Evolutionary conservation across 2,329 filamentous ascomycete genomes (phyloP).

Genomic region (Cercospora sp.): DNA sequence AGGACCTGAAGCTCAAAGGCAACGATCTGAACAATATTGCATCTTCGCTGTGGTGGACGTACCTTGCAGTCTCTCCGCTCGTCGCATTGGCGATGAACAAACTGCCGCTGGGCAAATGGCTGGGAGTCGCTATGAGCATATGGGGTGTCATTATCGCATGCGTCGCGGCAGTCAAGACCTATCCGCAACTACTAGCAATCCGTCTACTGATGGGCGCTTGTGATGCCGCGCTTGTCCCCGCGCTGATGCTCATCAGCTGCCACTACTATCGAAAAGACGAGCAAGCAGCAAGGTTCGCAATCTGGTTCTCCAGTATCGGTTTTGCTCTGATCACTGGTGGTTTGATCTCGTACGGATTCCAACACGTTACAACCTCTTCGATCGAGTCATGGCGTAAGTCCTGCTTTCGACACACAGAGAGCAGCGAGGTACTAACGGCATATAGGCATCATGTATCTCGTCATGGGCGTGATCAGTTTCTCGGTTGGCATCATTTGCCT

Average conservation of each 20-base stretch:
- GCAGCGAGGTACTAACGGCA: background rate
- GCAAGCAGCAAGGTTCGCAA: slow-evolving; percentile 63
- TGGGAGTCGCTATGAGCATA: slow-evolving; percentile 19
- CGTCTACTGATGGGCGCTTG: slow-evolving; percentile 23
- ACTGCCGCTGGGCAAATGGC: slow-evolving; percentile 41
- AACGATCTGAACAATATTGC: slow-evolving; percentile 26
- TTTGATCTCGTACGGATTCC: slow-evolving; percentile 58
- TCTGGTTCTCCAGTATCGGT: slow-evolving; percentile 66
- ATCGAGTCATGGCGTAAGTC: slow-evolving; percentile 26
- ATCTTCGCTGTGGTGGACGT: slow-evolving; percentile 25
- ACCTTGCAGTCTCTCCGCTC: slow-evolving; percentile 20
- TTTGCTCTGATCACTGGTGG: slow-evolving; percentile 58
- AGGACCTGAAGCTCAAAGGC: slow-evolving; percentile 26
- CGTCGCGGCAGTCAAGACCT: slow-evolving; percentile 30
- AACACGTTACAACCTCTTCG: slow-evolving; percentile 40
- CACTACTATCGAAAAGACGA: slow-evolving; percentile 46
- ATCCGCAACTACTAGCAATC: slow-evolving; percentile 21
- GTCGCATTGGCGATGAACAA: slow-evolving; percentile 41
- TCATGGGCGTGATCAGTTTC: slow-evolving; percentile 48
- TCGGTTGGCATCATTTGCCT: slow-evolving; percentile 39
- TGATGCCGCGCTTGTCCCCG: slow-evolving; percentile 20
- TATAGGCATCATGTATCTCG: slow-evolving; percentile 41
- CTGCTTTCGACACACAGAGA: no score
- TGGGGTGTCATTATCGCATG: slow-evolving; percentile 23
- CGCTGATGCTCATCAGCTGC: slow-evolving; percentile 25